These are phyloP conservation scores for Plasmodiophora brassicae DNA, from an alignment of 208 protist species.

Conservation along the genomic window DNA sequence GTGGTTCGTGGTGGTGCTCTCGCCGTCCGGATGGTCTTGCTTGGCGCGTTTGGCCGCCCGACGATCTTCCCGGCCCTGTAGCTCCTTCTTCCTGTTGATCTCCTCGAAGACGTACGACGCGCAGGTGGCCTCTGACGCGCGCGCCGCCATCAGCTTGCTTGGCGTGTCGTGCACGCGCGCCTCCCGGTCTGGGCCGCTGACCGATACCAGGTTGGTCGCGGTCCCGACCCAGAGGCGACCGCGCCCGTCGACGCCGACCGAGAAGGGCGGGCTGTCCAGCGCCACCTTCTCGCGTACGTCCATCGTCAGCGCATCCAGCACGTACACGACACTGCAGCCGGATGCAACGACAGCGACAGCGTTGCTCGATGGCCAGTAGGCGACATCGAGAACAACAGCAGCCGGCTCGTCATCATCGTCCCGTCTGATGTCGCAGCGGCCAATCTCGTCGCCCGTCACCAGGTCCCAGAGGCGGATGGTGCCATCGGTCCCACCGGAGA, in stretches of 20 bases:
- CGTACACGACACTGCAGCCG: background rate
- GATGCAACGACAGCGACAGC: background rate
- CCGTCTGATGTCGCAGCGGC: too few species aligned
- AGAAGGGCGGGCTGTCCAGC: background rate
- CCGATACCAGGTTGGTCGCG: background rate
- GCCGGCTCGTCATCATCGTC: background rate
- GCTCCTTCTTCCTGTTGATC: constrained; percentile 18
- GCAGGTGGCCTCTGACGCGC: background rate
- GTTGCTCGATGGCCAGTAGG: background rate
- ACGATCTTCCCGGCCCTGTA: background rate
- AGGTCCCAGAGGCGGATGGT: background rate
- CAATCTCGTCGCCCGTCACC: background rate
- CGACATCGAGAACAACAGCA: background rate
- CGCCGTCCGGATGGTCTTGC: too few species aligned
- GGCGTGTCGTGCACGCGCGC: background rate
- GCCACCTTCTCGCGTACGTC: background rate
- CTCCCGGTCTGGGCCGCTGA: background rate
- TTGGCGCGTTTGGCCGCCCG: too few species aligned
- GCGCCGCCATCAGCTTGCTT: background rate
- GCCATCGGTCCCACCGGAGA: background rate
- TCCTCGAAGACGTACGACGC: constrained; percentile 2
- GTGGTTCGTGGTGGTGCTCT: too few species aligned
- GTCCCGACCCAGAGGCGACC: background rate
- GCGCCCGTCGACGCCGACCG: background rate
- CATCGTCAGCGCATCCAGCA: background rate